Evolutionary conservation across 257 asterid genomes (phyloP), one percentile per base, ranked within the genome.

Genomic region (Solanum neorickii): DNA sequence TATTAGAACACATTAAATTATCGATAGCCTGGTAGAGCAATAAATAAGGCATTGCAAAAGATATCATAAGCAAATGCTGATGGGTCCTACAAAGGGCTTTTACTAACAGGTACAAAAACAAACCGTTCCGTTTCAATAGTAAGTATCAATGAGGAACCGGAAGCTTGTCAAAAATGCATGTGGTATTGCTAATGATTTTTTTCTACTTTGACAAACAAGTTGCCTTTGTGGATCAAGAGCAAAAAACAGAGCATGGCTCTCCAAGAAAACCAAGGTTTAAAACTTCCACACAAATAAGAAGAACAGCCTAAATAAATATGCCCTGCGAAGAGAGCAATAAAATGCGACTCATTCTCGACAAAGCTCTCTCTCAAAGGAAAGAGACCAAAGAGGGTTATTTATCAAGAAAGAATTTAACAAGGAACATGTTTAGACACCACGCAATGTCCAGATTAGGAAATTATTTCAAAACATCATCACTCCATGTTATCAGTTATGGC

Each of bases 21-120:
- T 66, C 23, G 82, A 87, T 77, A 87, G 89, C 86, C 86, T 90
- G 86, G 89, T 20, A 84, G 78, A 70, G 82, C 69, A 82, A 83
- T 82, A 65, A 87, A 83, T 20, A 59, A 52, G 73, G 69, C 75
- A 44, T 31, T 33, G 16, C 29, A 37, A 27, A 12, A 89, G 49
- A 46, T 18, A 86, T 33, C 39, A 66, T 31, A 49, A 35, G 85
- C 85, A 47, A 78, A 78, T 16, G 14, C 18, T 78, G 66, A 78
- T 46, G 62, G 66, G 84, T 78, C 39, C 18, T 60, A 31, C 44
- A 85, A 21, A 85, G 16, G 29, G 47, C 35, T 18, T 85, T 44
- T 44, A 44, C 46, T 41, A 44, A 66, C 21, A 33, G 83, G 82
- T 13, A 47, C 9, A 70, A 76, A 44, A 29, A 66, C 14, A n/a